phyloP scores from a whole-genome alignment of 164 flowering plant species.

The Warburgia ugandensis region DNA sequence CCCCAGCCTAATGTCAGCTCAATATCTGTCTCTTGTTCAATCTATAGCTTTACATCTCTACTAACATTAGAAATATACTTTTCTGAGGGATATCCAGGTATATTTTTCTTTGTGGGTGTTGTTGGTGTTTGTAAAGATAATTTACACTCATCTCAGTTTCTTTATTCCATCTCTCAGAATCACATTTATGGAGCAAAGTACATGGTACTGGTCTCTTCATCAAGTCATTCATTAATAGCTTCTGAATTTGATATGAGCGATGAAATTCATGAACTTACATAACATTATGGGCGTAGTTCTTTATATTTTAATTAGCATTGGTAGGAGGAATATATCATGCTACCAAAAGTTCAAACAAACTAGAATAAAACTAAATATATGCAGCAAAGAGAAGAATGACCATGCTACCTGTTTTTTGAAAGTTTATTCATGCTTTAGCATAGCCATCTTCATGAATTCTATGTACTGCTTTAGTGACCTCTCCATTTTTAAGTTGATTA shows the following conservation, averaged over 20 bases:
- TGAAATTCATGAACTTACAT: slow-evolving; percentile 76
- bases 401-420: slow-evolving; percentile 73
- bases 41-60: slow-evolving; percentile 17
- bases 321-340: neutral
- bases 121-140: slow-evolving; percentile 5
- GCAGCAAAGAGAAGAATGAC: neutral
- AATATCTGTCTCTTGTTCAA: slow-evolving; percentile 41
- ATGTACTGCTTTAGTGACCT: slow-evolving; percentile 30
- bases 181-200: too few species aligned
- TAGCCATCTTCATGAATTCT: slow-evolving; percentile 68
- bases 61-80: slow-evolving; percentile 22
- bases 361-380: neutral
- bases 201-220: slow-evolving; percentile 3
- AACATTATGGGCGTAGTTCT: neutral
- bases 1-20: slow-evolving; percentile 63
- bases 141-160: slow-evolving; percentile 8
- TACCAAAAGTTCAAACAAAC: neutral
- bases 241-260: slow-evolving; percentile 66
- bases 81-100: slow-evolving; percentile 49
- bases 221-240: slow-evolving; percentile 51
- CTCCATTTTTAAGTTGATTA: too few species aligned
- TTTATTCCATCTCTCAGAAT: slow-evolving; percentile 6
- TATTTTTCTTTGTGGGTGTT: slow-evolving; percentile 14
- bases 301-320: neutral
- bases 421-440: slow-evolving; percentile 71